Conservation (phyloP, 1,284 basidiomycete genomes). For the Leccinum insolens region DNA sequence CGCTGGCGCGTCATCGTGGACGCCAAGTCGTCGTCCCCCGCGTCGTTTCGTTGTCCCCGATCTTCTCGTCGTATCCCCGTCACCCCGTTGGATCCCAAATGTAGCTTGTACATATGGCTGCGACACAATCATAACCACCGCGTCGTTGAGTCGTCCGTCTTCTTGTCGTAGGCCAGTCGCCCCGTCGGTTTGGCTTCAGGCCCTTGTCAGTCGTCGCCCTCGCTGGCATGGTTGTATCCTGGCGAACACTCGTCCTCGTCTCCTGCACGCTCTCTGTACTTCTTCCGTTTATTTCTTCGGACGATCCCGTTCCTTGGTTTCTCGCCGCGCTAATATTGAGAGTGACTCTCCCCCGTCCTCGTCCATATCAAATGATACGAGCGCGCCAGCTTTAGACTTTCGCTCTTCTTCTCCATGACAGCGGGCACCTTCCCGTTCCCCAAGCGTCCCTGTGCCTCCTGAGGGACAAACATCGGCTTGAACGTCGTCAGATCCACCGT, state of each 20-base stretch:
- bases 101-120: too few relatives aligned
- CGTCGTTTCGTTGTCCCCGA: too few relatives aligned
- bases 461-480: constrained; percentile 81
- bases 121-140: too few relatives aligned
- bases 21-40: too few relatives aligned
- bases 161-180: too few relatives aligned
- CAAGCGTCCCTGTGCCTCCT: constrained; percentile 43
- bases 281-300: constrained; percentile 49
- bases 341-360: constrained; percentile 53
- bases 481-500: constrained; percentile 59
- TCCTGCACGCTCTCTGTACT: constrained; percentile 41
- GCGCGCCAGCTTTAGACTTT: constrained; percentile 39
- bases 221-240: too few relatives aligned
- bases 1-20: too few relatives aligned
- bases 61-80: too few relatives aligned
- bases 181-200: too few relatives aligned
- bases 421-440: constrained; percentile 28
- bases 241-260: constrained; percentile 32
- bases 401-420: constrained; percentile 43
- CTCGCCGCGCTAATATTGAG: constrained; percentile 29
- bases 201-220: too few relatives aligned
- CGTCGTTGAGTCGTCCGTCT: too few relatives aligned
- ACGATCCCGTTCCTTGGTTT: constrained; percentile 44
- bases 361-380: constrained; percentile 73
- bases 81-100: too few relatives aligned